Base-by-base conservation (phyloP, 129 eudicot genomes). In the Logfia minima region DNA sequence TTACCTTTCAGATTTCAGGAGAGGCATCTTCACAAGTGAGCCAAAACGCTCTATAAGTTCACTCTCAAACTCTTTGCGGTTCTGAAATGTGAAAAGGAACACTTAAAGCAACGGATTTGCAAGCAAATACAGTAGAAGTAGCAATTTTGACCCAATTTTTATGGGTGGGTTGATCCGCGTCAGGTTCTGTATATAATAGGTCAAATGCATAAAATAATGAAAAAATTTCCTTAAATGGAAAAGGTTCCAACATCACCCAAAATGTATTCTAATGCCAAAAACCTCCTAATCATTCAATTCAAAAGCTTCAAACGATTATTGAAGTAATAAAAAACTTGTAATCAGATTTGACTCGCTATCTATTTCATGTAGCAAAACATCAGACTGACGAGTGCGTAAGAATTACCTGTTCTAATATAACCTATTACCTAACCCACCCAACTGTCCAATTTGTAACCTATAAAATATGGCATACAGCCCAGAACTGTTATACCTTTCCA, bases 11-110 rank as follows among this genome's bases (percentile, higher is more conserved):
- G 96, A 53, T 79, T 83, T 82, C 69, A 94, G 85, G 55, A 94
- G 86, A 59, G 99, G 99, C 93, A 94, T 94, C 90, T 88, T 94
- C 61, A 94, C 96, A 80, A 94, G 84, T 19, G 96, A 91, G 55
- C 99, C 99, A 82, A 94, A 94, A 67, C 97, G 96, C 65, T 94
- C 99, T 75, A 87, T 78, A 61, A 94, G 87, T 82, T 94, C 96
- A 68, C 87, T 67, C 69, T 94, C 99, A 81, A 94, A 94, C 76
- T 91, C 97, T 37, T 66, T 51, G 22, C 94, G 94, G 75, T 74
- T 89, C 99, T 94, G 93, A 53, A 78, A 66, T 31, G 51, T 58
- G 41, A 69, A 43, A 21, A 32, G 66, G 18, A 43, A 28, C 51
- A 19, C 21, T 64, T 32, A 34, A 76, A 73, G 28, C 45, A 76